phyloP scores from a whole-genome alignment of 495 filamentous ascomycete species.

The Friedmanniomyces endolithicus region DNA sequence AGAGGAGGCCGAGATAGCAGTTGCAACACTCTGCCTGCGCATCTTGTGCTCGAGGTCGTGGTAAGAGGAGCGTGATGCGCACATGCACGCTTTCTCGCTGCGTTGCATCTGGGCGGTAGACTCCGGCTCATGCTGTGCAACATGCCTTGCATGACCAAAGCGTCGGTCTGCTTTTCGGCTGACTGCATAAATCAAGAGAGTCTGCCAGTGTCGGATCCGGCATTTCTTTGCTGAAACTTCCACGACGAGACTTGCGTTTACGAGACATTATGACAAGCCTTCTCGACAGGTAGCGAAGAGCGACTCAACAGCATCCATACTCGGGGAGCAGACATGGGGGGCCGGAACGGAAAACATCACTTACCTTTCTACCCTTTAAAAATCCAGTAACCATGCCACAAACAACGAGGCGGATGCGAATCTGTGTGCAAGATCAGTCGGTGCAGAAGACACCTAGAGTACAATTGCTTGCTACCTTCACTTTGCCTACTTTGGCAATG shows the following conservation, averaged over 20 bases:
- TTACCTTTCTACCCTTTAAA: not conserved
- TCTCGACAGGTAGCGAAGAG: too few relatives aligned
- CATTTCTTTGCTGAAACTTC: not conserved
- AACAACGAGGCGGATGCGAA: not conserved
- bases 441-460: not conserved
- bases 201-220: not conserved
- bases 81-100: not conserved
- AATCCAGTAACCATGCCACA: too few relatives aligned
- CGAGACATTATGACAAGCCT: too few relatives aligned
- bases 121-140: not conserved
- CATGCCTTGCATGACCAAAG: constrained; percentile 5
- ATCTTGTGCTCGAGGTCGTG: not conserved
- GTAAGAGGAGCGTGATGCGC: not conserved
- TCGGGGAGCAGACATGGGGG: not conserved
- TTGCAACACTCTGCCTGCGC: not conserved
- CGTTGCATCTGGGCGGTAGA: not conserved
- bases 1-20: not conserved
- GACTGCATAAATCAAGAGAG: not conserved
- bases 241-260: not conserved
- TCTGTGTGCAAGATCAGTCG: not conserved
- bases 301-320: not conserved
- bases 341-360: not conserved
- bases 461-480: not conserved
- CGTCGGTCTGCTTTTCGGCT: too few relatives aligned
- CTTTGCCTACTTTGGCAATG: not conserved